Base-by-base conservation (phyloP, 257 asterid species). In the Capsicum pubescens region DNA sequence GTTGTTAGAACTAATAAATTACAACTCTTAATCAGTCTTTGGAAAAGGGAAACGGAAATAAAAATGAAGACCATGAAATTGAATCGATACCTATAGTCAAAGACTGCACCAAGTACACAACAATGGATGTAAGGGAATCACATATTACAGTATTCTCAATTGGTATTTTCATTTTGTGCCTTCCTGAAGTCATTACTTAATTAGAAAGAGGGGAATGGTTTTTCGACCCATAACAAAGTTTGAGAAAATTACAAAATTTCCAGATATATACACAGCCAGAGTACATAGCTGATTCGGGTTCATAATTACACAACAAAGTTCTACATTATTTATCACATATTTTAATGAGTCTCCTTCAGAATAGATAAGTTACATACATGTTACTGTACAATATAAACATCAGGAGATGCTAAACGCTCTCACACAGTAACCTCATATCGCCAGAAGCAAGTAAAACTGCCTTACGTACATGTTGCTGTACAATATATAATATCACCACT, bases 401-500 rank as follows among this genome's bases (percentile, higher is more conserved):
- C 54, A 68, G 26, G 52, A 3, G 13, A 36, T 36, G 12, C 74
- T 2, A 14, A 13, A 67, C 21, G 13, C 52, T 39, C 52, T 50
- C 77, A 15, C 11, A 26, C 64, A 21, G 64, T 8, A 77, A 32
- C 50, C 9, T 3, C 81, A 52, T 14, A 76, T 52, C 12, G 26
- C 48, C 63, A 52, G 48, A 76, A 76, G 81, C 48, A 52, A 76
- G 81, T 54, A 35, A 54, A 76, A 54, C 64, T 0, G 81, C 48
- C 81, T 54, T 54, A 8, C 54, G 50, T 77, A 77, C 64, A 77
- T 54, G 64, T 26, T 77, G 26, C 64, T 7, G 61, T 50, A 52
- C 63, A 76, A 52, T 76, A 52, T 76, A 76, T 54, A 52, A 76
- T 21, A 76, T 76, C 81, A 21, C 48, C 81, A 26, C 60, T 48